phyloP scores from a whole-genome alignment of 1,284 basidiomycete genomes.

The Ganoderma leucocontextum region DNA sequence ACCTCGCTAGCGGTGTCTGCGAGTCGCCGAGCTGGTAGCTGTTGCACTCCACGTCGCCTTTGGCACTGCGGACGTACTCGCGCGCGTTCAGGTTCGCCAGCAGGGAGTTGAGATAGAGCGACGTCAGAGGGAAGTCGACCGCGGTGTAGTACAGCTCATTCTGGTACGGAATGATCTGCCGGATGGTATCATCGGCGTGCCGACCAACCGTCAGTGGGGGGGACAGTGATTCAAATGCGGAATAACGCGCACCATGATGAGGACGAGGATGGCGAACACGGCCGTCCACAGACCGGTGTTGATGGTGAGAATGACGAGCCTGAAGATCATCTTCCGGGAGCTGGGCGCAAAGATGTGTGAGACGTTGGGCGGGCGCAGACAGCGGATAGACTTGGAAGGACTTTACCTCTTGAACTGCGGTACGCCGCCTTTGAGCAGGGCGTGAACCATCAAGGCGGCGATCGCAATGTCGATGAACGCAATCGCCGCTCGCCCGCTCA shows the following conservation, averaged over 20 bases:
- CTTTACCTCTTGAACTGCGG: background rate
- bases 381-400: no score
- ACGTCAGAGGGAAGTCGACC: background rate
- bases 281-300: constrained; percentile 21
- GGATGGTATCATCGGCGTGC: no score
- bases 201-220: background rate
- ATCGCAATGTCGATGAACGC: constrained; percentile 16
- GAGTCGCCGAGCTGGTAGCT: background rate
- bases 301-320: constrained; percentile 13
- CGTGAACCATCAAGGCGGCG: constrained; percentile 6
- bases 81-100: background rate
- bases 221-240: no score
- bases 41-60: background rate
- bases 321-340: constrained; percentile 12
- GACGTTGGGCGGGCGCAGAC: no score
- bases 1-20: no score
- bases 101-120: background rate
- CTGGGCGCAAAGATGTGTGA: background rate
- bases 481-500: background rate
- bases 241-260: constrained; percentile 46
- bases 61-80: background rate
- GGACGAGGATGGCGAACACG: constrained; percentile 13
- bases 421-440: constrained; percentile 5
- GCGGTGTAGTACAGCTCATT: background rate
- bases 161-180: background rate